Percentiles rank a stretch among this genome's conserved stretches.
Evolutionary conservation across 1,139 yeast genomes (phyloP).

Genomic region (Pneumocystis oryctolagi): DNA sequence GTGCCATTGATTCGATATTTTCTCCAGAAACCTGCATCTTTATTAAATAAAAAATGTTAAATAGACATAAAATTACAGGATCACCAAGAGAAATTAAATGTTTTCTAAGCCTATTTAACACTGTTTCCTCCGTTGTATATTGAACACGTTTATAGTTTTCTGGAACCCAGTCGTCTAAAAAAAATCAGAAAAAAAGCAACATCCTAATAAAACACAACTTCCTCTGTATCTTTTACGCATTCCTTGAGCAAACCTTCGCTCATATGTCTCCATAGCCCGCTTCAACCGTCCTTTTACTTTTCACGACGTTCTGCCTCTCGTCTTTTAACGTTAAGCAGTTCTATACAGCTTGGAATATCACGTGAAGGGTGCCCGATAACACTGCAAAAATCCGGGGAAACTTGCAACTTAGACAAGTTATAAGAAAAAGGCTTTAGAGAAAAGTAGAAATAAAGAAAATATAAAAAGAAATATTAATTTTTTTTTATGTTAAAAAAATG

Average conservation of each 20-base stretch:
- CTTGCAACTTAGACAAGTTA: too few species aligned
- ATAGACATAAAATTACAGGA: background rate
- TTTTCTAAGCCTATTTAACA: background rate
- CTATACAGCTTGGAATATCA: too few species aligned
- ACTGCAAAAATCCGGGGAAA: too few species aligned
- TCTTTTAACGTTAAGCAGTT: too few species aligned
- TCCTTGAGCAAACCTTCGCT: background rate
- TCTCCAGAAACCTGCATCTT: conserved; percentile 8
- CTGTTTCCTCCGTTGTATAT: background rate
- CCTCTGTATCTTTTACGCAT: background rate
- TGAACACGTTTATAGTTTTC: background rate
- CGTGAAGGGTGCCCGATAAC: too few species aligned
- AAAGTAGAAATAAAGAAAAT: background rate
- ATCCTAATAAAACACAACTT: background rate
- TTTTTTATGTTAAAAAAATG: background rate
- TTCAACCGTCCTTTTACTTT: background rate
- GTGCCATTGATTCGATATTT: conserved; percentile 12
- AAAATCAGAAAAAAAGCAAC: background rate
- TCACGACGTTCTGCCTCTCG: too few species aligned
- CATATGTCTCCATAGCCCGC: background rate
- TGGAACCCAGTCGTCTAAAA: background rate
- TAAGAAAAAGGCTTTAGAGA: too few species aligned
- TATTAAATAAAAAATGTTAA: background rate
- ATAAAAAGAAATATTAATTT: background rate
- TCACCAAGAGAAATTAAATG: background rate